Conservation (phyloP, 2,329 filamentous ascomycete genomes). For the Chaetomiaceae sp. region DNA sequence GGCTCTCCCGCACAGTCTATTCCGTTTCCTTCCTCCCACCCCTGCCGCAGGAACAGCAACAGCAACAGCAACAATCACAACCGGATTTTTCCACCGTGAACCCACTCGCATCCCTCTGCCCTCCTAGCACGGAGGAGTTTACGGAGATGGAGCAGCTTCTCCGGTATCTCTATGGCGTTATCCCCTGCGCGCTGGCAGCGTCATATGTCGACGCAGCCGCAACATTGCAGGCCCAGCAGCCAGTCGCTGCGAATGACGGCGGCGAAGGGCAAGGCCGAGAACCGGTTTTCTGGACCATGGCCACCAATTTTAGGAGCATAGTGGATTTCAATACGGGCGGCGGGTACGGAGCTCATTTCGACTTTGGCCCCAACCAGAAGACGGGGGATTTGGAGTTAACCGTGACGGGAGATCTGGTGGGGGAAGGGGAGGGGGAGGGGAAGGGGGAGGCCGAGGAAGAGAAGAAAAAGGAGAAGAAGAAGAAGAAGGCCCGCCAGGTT, state of each 20-base stretch:
- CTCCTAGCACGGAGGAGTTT: conserved; percentile 17
- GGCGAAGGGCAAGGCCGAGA: not conserved
- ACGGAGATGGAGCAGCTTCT: conserved; percentile 16
- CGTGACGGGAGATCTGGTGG: conserved; percentile 9
- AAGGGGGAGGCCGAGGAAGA: not conserved
- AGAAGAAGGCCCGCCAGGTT: conserved; percentile 6
- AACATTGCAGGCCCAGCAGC: not conserved
- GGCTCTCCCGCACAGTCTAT: conserved; percentile 16
- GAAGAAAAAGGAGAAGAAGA: not conserved
- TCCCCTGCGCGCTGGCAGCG: conserved; percentile 22
- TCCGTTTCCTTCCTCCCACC: conserved; percentile 21
- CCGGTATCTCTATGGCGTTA: conserved; percentile 20
- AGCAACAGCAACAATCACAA: not conserved
- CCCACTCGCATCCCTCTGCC: conserved; percentile 17
- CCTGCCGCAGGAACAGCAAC: not conserved
- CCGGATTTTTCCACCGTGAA: conserved; percentile 6
- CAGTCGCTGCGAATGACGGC: not conserved
- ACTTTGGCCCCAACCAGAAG: conserved; percentile 4
- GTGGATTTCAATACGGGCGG: conserved; percentile 20
- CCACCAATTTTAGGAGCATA: conserved; percentile 14
- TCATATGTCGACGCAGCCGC: conserved; percentile 6
- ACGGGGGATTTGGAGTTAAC: conserved; percentile 10
- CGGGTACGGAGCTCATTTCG: conserved; percentile 20
- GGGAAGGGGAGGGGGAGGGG: not conserved
- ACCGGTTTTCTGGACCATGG: conserved; percentile 18